Evolutionary conservation across 495 filamentous ascomycete genomes (phyloP).

Genomic region (Aspergillus campestris): DNA sequence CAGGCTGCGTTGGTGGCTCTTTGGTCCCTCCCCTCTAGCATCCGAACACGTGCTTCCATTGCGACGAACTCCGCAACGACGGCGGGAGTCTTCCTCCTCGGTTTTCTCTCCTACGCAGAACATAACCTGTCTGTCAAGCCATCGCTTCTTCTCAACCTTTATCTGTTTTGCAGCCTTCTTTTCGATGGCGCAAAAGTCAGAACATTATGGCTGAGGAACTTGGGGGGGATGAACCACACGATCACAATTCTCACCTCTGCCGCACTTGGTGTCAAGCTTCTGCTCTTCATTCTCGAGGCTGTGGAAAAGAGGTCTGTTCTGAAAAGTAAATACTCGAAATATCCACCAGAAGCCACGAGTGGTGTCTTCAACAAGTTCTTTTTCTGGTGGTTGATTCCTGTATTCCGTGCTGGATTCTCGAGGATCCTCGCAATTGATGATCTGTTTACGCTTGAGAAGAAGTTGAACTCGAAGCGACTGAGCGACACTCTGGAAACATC

Average conservation of each 20-base stretch:
- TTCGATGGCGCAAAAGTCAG: slow-evolving; percentile 48
- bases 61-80: slow-evolving; percentile 38
- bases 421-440: slow-evolving; percentile 36
- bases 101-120: slow-evolving; percentile 46
- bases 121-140: slow-evolving; percentile 48
- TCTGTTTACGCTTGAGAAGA: slow-evolving; percentile 38
- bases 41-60: slow-evolving; percentile 34
- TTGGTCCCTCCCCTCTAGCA: slow-evolving; percentile 32
- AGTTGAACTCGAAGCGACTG: slow-evolving; percentile 31
- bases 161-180: slow-evolving; percentile 51
- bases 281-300: slow-evolving; percentile 46
- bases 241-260: slow-evolving; percentile 42
- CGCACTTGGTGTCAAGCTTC: slow-evolving; percentile 36
- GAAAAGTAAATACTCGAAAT: slow-evolving; percentile 26
- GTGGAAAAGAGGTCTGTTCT: slow-evolving; percentile 46
- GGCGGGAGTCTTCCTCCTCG: slow-evolving; percentile 30
- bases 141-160: slow-evolving; percentile 51
- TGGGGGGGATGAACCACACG: slow-evolving; percentile 19
- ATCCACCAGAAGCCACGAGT: slow-evolving; percentile 52
- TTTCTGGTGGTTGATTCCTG: slow-evolving; percentile 52
- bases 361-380: slow-evolving; percentile 43
- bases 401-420: slow-evolving; percentile 44
- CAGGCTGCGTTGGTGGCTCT: slow-evolving; percentile 41
- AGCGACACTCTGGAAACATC: slow-evolving; percentile 24
- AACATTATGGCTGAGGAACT: slow-evolving; percentile 49